These are phyloP conservation scores for Cercophora samala DNA, from an alignment of 495 filamentous ascomycete species.

Conservation along the genomic window DNA sequence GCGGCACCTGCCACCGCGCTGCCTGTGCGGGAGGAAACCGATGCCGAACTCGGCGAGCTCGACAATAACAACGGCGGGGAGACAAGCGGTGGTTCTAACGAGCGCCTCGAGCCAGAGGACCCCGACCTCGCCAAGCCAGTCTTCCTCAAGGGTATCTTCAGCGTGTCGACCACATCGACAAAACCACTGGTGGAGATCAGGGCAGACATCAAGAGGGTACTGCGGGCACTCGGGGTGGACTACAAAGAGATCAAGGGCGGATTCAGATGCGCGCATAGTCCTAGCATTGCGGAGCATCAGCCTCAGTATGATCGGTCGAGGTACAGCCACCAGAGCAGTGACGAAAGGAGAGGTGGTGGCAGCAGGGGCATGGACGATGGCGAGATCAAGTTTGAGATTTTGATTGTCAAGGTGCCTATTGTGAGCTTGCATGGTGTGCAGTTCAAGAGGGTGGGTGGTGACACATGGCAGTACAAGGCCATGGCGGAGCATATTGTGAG, in stretches of 20 bases:
- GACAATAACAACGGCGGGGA: constrained; percentile 28
- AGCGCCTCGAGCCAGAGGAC: constrained; percentile 51
- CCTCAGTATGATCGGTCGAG: not conserved
- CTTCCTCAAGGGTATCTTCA: constrained; percentile 96
- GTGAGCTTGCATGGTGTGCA: constrained; percentile 93
- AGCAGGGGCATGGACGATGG: constrained; percentile 46
- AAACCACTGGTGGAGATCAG: constrained; percentile 82
- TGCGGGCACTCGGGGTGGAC: constrained; percentile 83
- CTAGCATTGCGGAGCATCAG: constrained; percentile 60
- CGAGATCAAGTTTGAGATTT: constrained; percentile 86
- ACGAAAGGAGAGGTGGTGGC: constrained; percentile 26
- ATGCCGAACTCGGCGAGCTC: constrained; percentile 50
- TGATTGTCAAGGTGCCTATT: constrained; percentile 95
- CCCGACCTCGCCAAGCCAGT: constrained; percentile 78
- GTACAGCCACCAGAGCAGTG: not conserved
- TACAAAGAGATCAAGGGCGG: constrained; percentile 90
- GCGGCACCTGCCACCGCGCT: constrained; percentile 48
- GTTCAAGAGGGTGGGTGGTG: constrained; percentile 94
- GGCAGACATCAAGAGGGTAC: constrained; percentile 84
- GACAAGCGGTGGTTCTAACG: constrained; percentile 50
- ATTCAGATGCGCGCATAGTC: constrained; percentile 82
- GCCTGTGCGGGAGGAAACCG: constrained; percentile 79
- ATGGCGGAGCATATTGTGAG: constrained; percentile 94
- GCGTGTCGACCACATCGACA: constrained; percentile 92
- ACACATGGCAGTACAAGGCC: constrained; percentile 97